phyloP scores from a whole-genome alignment of 2,329 filamentous ascomycete genomes.

The Akanthomyces lecanii region DNA sequence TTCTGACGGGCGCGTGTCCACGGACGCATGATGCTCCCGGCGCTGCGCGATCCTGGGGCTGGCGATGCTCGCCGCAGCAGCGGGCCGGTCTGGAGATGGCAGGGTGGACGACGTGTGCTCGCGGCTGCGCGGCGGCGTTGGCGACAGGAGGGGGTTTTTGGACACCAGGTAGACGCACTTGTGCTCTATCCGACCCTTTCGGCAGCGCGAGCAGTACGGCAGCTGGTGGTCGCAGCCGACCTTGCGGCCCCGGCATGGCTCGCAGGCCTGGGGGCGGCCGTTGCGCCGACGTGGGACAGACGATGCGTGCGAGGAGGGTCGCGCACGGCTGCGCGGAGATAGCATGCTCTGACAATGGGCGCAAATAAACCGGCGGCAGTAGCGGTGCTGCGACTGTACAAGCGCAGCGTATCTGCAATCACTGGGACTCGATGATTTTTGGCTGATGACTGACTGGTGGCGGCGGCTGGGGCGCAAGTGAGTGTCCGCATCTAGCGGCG shows the following conservation, averaged over 20 bases:
- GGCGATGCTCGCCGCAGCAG: not conserved
- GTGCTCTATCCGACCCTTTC: conserved; percentile 27
- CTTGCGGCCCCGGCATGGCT: conserved; percentile 35
- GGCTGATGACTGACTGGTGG: not conserved
- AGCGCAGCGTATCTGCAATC: not conserved
- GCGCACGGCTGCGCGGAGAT: conserved; percentile 1
- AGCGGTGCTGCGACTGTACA: not conserved
- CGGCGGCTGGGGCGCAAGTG: not conserved
- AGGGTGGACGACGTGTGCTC: conserved; percentile 1
- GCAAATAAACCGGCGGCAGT: not conserved
- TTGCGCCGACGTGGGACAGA: conserved; percentile 16
- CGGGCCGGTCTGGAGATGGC: not conserved
- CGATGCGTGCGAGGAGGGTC: not conserved
- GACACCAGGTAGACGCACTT: conserved; percentile 31
- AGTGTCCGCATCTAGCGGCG: not conserved
- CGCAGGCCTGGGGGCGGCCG: conserved; percentile 20
- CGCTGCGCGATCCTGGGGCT: not conserved
- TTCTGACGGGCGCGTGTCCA: not conserved
- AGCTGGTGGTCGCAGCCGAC: conserved; percentile 36
- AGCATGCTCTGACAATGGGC: not conserved
- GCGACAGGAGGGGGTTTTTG: not conserved
- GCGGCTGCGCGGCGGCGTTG: conserved; percentile 1
- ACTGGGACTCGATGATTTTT: not conserved
- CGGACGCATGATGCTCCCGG: not conserved
- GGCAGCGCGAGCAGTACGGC: conserved; percentile 33